Percentiles rank a stretch among this genome's conserved stretches.
These are phyloP conservation scores for Misopates orontium DNA, from an alignment of 257 asterid species.

Conservation along the genomic window DNA sequence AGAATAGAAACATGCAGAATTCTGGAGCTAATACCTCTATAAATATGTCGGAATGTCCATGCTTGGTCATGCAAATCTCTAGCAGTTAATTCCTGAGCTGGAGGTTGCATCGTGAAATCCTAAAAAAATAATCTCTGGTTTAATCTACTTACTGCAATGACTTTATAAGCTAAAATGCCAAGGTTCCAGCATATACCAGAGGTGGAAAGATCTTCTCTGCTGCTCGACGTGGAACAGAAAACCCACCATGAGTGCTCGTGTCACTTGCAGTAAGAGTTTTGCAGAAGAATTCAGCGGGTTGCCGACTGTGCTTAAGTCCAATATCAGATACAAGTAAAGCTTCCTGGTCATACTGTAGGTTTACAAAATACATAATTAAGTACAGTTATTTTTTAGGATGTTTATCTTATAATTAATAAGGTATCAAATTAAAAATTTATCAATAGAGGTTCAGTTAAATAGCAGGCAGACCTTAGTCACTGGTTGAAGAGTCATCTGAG, in stretches of 20 bases:
- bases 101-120: conserved; percentile 99
- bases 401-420: neutral
- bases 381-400: neutral
- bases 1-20: neutral
- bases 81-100: conserved; percentile 88
- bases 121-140: conserved; percentile 28
- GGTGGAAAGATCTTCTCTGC: conserved; percentile 98
- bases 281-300: conserved; percentile 92
- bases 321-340: conserved; percentile 80
- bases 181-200: conserved; percentile 50
- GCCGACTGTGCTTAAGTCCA: conserved; percentile 77
- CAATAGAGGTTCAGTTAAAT: neutral
- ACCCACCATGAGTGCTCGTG: conserved; percentile 99
- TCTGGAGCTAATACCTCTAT: conserved; percentile 59
- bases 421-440: neutral
- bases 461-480: conserved; percentile 56
- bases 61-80: conserved; percentile 93
- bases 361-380: conserved; percentile 10
- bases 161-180: conserved; percentile 9
- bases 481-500: conserved; percentile 98
- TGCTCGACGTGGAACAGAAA: conserved; percentile 97
- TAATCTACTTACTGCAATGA: conserved; percentile 13
- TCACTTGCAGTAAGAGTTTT: conserved; percentile 97
- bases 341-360: conserved; percentile 80
- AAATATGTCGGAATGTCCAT: conserved; percentile 95